Percentiles rank a stretch among this genome's conserved stretches.
These are phyloP conservation scores for Hirsutella minnesotensis DNA, from an alignment of 2,329 filamentous ascomycete genomes.

Conservation along the genomic window DNA sequence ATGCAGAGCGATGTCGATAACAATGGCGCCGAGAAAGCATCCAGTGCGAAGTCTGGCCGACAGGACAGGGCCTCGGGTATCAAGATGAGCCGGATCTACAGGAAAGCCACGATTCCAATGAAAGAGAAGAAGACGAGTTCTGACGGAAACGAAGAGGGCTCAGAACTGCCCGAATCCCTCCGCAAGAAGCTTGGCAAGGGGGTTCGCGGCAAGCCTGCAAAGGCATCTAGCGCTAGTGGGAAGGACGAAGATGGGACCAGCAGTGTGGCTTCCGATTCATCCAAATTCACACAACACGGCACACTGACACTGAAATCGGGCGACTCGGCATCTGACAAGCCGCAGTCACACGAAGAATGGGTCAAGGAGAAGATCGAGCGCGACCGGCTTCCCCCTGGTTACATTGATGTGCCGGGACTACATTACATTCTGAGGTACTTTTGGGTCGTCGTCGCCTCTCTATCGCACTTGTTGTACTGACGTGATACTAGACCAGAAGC, in stretches of 20 bases:
- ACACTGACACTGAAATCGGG: background rate
- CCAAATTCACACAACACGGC: background rate
- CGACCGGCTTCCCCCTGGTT: constrained; percentile 38
- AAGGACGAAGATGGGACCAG: background rate
- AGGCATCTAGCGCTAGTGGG: background rate
- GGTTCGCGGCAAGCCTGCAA: background rate
- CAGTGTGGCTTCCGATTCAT: background rate
- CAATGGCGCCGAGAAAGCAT: background rate
- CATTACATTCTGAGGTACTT: constrained; percentile 53
- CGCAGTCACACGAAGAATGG: constrained; percentile 41
- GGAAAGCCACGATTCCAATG: constrained; percentile 8
- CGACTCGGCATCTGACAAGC: constrained; percentile 14
- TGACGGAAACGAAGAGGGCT: constrained; percentile 14
- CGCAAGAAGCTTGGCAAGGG: constrained; percentile 16
- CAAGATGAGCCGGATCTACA: constrained; percentile 3
- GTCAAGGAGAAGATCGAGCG: constrained; percentile 31
- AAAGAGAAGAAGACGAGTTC: constrained; percentile 7
- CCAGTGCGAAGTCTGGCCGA: background rate
- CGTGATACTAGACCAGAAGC: constrained; percentile 54
- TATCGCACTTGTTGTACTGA: constrained; percentile 16
- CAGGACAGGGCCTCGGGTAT: background rate
- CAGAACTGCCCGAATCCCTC: constrained; percentile 19
- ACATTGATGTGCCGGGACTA: constrained; percentile 28
- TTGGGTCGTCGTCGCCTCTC: constrained; percentile 5
- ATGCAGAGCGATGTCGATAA: background rate